Evolutionary conservation across 306 rosid species (phyloP).

Genomic region (Heteromeles arbutifolia): DNA sequence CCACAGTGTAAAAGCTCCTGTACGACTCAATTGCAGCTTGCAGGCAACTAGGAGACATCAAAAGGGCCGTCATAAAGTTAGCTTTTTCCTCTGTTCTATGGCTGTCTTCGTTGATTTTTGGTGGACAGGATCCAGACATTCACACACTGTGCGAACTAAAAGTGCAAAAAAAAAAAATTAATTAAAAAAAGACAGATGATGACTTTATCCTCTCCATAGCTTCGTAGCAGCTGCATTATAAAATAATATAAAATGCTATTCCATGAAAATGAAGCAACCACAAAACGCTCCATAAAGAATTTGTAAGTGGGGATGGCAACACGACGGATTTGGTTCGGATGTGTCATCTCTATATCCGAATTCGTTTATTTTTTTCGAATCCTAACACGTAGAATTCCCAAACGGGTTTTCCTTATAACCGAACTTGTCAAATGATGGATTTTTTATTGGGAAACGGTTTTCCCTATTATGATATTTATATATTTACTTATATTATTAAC

Average conservation of each 20-base stretch:
- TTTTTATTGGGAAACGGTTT: too few relatives aligned
- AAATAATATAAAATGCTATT: neutral
- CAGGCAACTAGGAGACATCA: conserved; percentile 60
- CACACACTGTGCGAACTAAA: conserved; percentile 28
- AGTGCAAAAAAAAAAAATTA: neutral
- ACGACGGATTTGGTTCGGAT: too few relatives aligned
- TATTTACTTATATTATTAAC: too few relatives aligned
- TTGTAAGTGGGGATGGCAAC: too few relatives aligned
- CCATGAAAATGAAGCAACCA: neutral
- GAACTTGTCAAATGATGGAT: too few relatives aligned
- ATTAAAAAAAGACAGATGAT: neutral
- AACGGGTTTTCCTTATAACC: too few relatives aligned
- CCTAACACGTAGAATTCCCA: too few relatives aligned
- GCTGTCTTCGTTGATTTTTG: conserved; percentile 26
- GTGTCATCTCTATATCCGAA: too few relatives aligned
- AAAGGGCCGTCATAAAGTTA: conserved; percentile 26
- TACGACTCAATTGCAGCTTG: conserved; percentile 37
- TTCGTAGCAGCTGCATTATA: neutral
- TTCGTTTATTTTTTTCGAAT: too few relatives aligned
- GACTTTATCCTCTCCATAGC: neutral
- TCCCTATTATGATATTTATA: too few relatives aligned
- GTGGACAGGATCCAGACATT: conserved; percentile 49
- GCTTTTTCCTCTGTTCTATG: conserved; percentile 17
- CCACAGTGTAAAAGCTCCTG: neutral
- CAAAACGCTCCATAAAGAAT: neutral